Percentiles rank a stretch among this genome's conserved stretches.
These are phyloP conservation scores for Oryza rufipogon DNA, from an alignment of 176 grass and related monocot species.

Conservation along the genomic window DNA sequence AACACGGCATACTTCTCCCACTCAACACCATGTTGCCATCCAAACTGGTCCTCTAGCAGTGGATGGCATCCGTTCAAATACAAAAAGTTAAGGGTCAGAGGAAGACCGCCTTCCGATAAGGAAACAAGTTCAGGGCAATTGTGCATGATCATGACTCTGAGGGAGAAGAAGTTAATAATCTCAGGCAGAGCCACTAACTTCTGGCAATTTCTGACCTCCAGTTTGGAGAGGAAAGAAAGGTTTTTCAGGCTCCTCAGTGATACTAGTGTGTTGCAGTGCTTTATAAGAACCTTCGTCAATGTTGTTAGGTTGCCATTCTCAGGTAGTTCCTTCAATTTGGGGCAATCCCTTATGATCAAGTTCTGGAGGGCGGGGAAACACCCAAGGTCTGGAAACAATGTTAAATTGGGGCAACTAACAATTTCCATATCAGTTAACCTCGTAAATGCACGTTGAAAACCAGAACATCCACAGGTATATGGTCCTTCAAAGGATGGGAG, in stretches of 20 bases:
- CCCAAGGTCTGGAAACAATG: background rate
- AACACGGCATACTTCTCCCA: background rate
- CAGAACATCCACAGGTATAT: too few species aligned
- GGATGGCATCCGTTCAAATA: background rate
- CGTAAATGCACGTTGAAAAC: background rate
- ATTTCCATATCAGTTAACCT: background rate
- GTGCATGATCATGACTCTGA: background rate
- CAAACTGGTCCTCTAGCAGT: background rate
- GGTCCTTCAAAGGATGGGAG: too few species aligned
- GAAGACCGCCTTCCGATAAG: background rate
- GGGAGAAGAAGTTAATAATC: background rate
- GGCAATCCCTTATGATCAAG: background rate
- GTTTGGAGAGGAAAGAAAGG: background rate
- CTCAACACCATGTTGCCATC: background rate
- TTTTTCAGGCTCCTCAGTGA: background rate
- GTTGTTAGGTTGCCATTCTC: background rate
- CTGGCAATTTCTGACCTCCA: background rate
- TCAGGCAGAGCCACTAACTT: background rate
- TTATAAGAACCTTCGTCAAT: background rate
- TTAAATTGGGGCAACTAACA: background rate
- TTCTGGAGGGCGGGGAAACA: background rate
- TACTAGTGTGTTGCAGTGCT: background rate
- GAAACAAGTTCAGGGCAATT: background rate
- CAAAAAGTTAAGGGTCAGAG: background rate
- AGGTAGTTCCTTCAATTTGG: background rate